These are phyloP conservation scores for Leccinum barrowsii DNA, from an alignment of 768 basidiomycete genomes.

Conservation along the genomic window DNA sequence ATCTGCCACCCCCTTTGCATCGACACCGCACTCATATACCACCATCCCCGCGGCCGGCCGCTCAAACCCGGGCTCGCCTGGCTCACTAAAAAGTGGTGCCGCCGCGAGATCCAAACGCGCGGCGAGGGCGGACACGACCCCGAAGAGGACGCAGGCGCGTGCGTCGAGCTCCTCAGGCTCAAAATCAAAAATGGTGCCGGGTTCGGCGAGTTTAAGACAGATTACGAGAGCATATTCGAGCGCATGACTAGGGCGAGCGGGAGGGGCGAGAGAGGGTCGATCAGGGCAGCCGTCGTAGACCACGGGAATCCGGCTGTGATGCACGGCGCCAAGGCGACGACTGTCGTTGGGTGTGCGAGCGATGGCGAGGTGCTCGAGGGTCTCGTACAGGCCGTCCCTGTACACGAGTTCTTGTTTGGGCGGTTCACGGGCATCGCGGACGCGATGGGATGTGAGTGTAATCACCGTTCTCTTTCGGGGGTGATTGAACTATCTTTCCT, in stretches of 20 bases:
- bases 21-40: conserved; percentile 86
- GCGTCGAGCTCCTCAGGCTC: conserved; percentile 76
- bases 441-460: conserved; percentile 68
- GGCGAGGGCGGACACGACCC: conserved; percentile 91
- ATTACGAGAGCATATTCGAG: conserved; percentile 87
- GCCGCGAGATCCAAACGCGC: conserved; percentile 79
- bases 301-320: conserved; percentile 79
- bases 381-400: conserved; percentile 51
- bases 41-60: conserved; percentile 91
- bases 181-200: conserved; percentile 75
- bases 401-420: conserved; percentile 82
- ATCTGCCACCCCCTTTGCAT: conserved; percentile 84
- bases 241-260: conserved; percentile 59
- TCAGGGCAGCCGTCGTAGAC: conserved; percentile 73
- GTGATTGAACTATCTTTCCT: neutral
- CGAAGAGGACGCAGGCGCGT: conserved; percentile 90
- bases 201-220: conserved; percentile 84
- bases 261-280: conserved; percentile 38
- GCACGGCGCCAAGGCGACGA: conserved; percentile 83
- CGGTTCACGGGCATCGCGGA: conserved; percentile 82
- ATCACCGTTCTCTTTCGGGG: neutral
- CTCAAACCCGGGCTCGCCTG: conserved; percentile 96
- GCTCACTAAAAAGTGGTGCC: conserved; percentile 93
- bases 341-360: conserved; percentile 64
- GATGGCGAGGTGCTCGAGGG: conserved; percentile 82